Base-by-base conservation (phyloP, 768 basidiomycete species). In the Collybia nuda region DNA sequence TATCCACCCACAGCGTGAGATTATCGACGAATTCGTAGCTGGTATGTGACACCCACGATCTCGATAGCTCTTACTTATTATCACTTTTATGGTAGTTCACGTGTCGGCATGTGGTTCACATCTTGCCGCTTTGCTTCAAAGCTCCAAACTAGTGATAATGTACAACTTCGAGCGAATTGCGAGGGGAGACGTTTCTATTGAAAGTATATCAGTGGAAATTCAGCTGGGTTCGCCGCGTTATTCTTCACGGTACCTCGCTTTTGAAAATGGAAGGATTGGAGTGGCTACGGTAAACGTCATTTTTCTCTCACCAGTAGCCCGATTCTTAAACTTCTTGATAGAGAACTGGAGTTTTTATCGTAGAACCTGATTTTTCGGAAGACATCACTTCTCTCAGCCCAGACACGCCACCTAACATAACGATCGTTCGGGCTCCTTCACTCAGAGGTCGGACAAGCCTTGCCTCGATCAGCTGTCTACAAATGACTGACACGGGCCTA, bases 401-500 rank as follows among this genome's bases (percentile, higher is more conserved):
- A 29, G 21, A 6, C 17, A 35, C 28, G 2, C 45, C 55, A n/a
- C 65, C 65, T 1, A 29, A 39, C 11, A 36, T 69, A 2, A 51
- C 42, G 2, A 50, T 73, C 39, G 53, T 57, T 4, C 71, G 69
- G 23, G 46, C 66, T 22, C 67, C 64, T 4, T 62, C 56, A 41
- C 67, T 75, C 44, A 63, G 60, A 14, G 57, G 72, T 38, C 58
- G 62, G 0, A 44, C 56, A 1, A 57, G 55, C 42, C 59, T 78
- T 22, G 48, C 35, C 15, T 53, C 51, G 48, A 58, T 82, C n/a
- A 72, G 72, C 21, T 84, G 81, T 56, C 69, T 84, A 18, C 81
- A 83, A 58, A 72, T 82, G 67, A 78, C 79, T 0, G 74, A 79
- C 22, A 78, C 79, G 0, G 77, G 75, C 0, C 52, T 84, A 11